Evolutionary conservation across 352 stramenopile genomes (phyloP).

Genomic region (Thalassiosira sp.): DNA sequence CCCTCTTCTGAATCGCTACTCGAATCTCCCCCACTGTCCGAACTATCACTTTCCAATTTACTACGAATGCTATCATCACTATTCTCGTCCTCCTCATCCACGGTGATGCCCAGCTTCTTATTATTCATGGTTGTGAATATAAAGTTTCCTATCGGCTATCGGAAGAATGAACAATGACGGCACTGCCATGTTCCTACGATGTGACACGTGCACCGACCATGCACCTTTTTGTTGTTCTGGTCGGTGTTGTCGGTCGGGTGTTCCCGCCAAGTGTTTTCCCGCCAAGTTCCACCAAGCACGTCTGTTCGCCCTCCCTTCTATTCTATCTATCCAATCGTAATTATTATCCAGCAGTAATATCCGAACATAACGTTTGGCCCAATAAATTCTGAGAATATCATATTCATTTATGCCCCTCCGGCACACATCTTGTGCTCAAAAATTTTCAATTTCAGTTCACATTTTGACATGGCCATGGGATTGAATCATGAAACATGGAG

Average conservation of each 20-base stretch:
- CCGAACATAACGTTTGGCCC: not conserved
- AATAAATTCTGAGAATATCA: not conserved
- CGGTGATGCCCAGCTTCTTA: not conserved
- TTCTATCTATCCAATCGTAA: not conserved
- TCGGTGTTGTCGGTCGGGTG: no score
- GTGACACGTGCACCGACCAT: no score
- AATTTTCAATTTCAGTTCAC: not conserved
- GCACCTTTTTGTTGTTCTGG: no score
- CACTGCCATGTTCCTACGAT: no score
- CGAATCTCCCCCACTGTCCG: conserved; percentile 8
- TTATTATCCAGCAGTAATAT: no score
- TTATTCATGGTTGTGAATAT: no score
- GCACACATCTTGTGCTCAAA: no score
- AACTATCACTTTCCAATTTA: conserved; percentile 2
- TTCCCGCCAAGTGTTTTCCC: no score
- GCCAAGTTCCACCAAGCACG: no score
- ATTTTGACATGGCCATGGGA: not conserved
- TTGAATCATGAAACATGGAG: no score
- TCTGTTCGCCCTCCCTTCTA: not conserved
- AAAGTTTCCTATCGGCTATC: no score
- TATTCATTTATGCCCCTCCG: not conserved
- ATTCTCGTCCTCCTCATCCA: not conserved
- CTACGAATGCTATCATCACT: not conserved
- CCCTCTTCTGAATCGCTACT: conserved; percentile 1
- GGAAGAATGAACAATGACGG: no score